Evolutionary conservation across 495 filamentous ascomycete species (phyloP), one percentile per base, ranked within the genome.

Genomic region (Trichoderma parareesei): DNA sequence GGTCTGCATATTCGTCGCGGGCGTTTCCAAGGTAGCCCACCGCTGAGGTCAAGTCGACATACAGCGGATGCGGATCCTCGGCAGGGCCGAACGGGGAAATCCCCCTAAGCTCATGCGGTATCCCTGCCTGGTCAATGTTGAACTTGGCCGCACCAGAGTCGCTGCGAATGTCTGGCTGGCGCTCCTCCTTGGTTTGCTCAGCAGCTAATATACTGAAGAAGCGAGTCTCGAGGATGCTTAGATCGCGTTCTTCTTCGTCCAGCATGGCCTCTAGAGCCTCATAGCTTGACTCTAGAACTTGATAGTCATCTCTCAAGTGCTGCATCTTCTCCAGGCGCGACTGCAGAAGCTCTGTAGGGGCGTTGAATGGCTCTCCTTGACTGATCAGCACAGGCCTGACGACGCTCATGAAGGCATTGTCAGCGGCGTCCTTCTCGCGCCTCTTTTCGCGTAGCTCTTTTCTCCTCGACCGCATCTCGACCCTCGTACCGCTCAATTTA

Each of bases 51-150:
- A 76, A 66, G 0, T 67, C 41, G 10, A 62, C 65, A 40, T 74
- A 76, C 3, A 74, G 62, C 2, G 73, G 73, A 38, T 76, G 74
- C 0, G 74, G 63, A 40, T 76, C 74, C 3, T 73, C 71, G 5
- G 62, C 20, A 2, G 65, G 71, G 16, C 49, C 49, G 0, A 71
- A 66, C 0, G 48, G 67, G 0, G 68, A 71, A 41, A 76, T 76
- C 10, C 74, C 74, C 44, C 70, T 46, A 5, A 76, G 72, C 5
- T 68, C 63, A 42, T 61, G 61, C 38, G 72, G 72, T 35, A 74
- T 69, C 35, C 66, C 73, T 20, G 65, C 10, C 53, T 57, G 53
- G 11, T 57, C 60, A 20, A 41, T 61, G 38, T 9, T 43, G 33
- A 61, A 61, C 5, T 43, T 61, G 11, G 53, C 53, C 4, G 53